phyloP scores from a whole-genome alignment of 129 eudicot species.

The Apium graveolens region DNA sequence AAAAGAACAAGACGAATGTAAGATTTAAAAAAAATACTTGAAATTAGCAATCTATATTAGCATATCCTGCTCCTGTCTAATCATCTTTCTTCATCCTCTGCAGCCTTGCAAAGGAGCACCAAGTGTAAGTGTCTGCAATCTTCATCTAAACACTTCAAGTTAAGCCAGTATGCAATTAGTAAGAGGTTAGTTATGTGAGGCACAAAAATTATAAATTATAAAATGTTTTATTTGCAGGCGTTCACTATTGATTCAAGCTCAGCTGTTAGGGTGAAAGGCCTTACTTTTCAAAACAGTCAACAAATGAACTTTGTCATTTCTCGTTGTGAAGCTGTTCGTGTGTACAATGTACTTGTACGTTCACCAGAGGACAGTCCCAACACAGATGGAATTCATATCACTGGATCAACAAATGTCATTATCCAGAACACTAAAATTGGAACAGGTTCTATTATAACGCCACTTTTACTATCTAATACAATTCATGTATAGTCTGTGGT shows the following conservation, averaged over 20 bases:
- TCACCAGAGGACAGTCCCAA: constrained; percentile 98
- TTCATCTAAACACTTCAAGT: background rate
- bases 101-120: constrained; percentile 99
- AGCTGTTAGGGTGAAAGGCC: constrained; percentile 65
- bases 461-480: background rate
- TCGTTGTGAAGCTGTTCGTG: constrained; percentile 63
- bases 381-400: constrained; percentile 95
- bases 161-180: background rate
- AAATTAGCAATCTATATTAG: background rate
- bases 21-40: constrained; percentile 7
- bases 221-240: constrained; percentile 50
- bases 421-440: constrained; percentile 78
- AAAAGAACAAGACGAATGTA: constrained; percentile 88
- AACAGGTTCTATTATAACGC: constrained; percentile 49
- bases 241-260: constrained; percentile 76
- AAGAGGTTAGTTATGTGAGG: background rate
- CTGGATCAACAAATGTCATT: constrained; percentile 70
- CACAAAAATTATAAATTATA: background rate
- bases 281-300: constrained; percentile 76
- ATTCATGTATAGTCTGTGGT: background rate
- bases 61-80: constrained; percentile 9
- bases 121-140: constrained; percentile 42
- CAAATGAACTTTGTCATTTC: constrained; percentile 93
- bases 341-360: constrained; percentile 48
- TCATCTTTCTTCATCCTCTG: constrained; percentile 10